phyloP scores from a whole-genome alignment of 225 moss, liverwort and hornwort genomes.

The Anthoceros angustus region DNA sequence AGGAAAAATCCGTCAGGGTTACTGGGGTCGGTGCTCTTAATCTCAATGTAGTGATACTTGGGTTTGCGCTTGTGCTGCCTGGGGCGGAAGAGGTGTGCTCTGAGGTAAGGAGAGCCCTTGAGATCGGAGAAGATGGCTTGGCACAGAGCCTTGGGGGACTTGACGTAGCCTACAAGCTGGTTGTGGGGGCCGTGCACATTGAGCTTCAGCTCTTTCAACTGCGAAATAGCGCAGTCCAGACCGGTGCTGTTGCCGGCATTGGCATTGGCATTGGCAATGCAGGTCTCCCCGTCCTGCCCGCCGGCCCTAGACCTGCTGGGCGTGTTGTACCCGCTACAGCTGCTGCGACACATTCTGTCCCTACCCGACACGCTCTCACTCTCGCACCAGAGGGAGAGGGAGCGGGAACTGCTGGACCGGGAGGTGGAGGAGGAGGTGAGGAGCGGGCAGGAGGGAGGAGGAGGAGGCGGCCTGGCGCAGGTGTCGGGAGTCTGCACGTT shows the following conservation, averaged over 20 bases:
- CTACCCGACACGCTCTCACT: not conserved
- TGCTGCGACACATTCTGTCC: not conserved
- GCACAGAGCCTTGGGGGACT: not conserved
- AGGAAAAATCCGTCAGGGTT: not conserved
- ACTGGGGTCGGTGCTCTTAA: not conserved
- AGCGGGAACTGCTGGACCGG: not conserved
- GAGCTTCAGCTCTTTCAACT: constrained; percentile 3
- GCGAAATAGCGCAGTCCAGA: not conserved
- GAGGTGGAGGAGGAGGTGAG: not conserved
- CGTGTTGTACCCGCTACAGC: not conserved
- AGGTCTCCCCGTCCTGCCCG: no score
- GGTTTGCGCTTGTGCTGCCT: not conserved
- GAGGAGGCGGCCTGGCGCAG: not conserved
- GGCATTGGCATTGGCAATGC: no score
- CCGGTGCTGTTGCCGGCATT: not conserved
- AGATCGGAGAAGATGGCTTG: not conserved
- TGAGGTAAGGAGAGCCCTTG: not conserved
- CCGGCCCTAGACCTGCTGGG: not conserved
- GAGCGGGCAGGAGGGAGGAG: not conserved
- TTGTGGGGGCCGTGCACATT: not conserved
- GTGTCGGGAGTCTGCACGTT: constrained; percentile 1
- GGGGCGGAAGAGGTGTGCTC: constrained; percentile 3
- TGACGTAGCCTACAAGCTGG: not conserved
- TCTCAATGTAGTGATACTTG: constrained; percentile 3
- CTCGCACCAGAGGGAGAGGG: not conserved